A percentile compares a stretch with the other conserved stretches of the same genome.
Evolutionary conservation across 352 stramenopile genomes (phyloP).

Genomic region (Phytophthora pinifolia): DNA sequence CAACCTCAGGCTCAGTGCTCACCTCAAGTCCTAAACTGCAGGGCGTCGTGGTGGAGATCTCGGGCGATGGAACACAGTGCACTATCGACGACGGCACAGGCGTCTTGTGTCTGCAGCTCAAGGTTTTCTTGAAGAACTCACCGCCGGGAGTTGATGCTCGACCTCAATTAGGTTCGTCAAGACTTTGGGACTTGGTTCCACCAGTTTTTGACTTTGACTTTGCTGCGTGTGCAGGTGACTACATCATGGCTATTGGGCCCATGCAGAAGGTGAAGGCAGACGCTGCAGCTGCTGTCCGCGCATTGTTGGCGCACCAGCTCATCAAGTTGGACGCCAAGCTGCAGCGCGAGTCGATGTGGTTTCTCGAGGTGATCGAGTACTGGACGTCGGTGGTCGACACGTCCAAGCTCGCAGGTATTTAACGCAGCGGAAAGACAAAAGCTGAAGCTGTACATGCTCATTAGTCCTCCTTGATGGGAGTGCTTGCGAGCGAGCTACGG

Average conservation of each 20-base stretch:
- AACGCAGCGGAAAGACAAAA: slow-evolving; percentile 11
- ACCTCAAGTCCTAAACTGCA: slow-evolving; percentile 7
- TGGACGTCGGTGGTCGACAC: slow-evolving; percentile 45
- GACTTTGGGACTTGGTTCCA: background rate
- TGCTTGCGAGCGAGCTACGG: slow-evolving; percentile 23
- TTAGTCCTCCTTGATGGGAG: slow-evolving; percentile 36
- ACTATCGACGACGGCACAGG: slow-evolving; percentile 79
- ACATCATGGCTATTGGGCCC: slow-evolving; percentile 80
- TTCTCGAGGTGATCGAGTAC: slow-evolving; percentile 75
- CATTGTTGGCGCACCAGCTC: slow-evolving; percentile 60
- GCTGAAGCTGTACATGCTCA: slow-evolving; percentile 24
- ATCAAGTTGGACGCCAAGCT: slow-evolving; percentile 54
- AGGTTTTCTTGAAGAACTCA: slow-evolving; percentile 64
- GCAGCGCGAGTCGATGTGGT: slow-evolving; percentile 68
- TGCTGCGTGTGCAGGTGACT: slow-evolving; percentile 39
- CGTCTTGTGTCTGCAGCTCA: slow-evolving; percentile 55
- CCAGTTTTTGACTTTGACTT: slow-evolving; percentile 1
- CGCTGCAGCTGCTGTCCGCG: slow-evolving; percentile 12
- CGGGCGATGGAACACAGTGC: slow-evolving; percentile 39
- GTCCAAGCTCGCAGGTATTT: slow-evolving; percentile 2
- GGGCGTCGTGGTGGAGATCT: slow-evolving; percentile 54
- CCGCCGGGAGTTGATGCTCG: slow-evolving; percentile 43
- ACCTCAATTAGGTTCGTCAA: slow-evolving; percentile 37
- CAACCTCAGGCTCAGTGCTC: too few species aligned
- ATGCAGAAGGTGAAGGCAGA: slow-evolving; percentile 41